These are phyloP conservation scores for Saturnispora dispora DNA, from an alignment of 805 yeast species.

Conservation along the genomic window DNA sequence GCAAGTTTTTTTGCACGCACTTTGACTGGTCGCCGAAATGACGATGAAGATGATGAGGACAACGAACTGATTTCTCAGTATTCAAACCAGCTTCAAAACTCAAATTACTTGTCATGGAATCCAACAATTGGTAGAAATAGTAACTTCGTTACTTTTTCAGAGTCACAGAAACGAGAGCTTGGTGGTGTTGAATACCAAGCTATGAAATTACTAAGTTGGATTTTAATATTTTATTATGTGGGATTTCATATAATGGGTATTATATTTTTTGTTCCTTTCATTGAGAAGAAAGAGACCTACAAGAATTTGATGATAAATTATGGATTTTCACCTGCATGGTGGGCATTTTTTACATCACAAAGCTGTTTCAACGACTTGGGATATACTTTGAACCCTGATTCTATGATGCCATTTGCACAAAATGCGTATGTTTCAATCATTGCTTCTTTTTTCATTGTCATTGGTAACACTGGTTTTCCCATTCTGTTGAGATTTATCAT, in stretches of 20 bases:
- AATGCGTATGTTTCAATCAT: slow-evolving; percentile 59
- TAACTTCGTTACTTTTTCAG: slow-evolving; percentile 72
- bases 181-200: slow-evolving; percentile 98
- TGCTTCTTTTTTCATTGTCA: slow-evolving; percentile 61
- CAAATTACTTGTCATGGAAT: slow-evolving; percentile 75
- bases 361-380: slow-evolving; percentile 86
- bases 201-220: slow-evolving; percentile 59
- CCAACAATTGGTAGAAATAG: slow-evolving; percentile 94
- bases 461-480: slow-evolving; percentile 96
- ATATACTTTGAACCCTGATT: slow-evolving; percentile 67
- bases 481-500: slow-evolving; percentile 68
- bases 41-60: slow-evolving; percentile 15
- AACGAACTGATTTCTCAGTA: slow-evolving; percentile 24
- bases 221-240: slow-evolving; percentile 58
- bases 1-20: slow-evolving; percentile 15
- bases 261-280: slow-evolving; percentile 54
- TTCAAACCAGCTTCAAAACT: slow-evolving; percentile 28
- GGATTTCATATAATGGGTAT: slow-evolving; percentile 62
- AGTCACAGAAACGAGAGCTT: slow-evolving; percentile 80
- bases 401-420: slow-evolving; percentile 59
- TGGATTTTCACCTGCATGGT: slow-evolving; percentile 79
- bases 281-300: slow-evolving; percentile 35
- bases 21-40: slow-evolving; percentile 10
- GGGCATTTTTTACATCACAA: slow-evolving; percentile 81
- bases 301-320: slow-evolving; percentile 34